Conservation (phyloP, 495 filamentous ascomycete species). For the Penicillium manginii region DNA sequence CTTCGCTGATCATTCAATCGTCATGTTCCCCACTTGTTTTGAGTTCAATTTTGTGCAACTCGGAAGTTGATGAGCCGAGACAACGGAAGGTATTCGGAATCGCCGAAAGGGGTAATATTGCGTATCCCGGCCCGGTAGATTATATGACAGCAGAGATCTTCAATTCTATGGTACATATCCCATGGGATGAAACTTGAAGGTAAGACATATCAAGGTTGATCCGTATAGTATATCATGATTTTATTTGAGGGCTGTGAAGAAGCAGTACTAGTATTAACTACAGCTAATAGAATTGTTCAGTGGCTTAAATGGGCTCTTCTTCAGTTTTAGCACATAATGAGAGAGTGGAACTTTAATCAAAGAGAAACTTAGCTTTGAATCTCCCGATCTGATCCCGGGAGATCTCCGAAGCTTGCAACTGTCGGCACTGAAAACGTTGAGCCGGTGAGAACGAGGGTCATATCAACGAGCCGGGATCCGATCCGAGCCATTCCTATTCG, state of each 20-base stretch:
- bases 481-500: not conserved
- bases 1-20: not conserved
- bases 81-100: slow-evolving; percentile 3
- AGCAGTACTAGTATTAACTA: too few relatives aligned
- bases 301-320: too few relatives aligned
- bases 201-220: too few relatives aligned
- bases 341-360: not conserved
- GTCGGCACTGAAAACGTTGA: not conserved
- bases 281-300: too few relatives aligned
- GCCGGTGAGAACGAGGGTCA: not conserved
- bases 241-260: too few relatives aligned
- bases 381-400: not conserved
- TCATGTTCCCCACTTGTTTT: not conserved
- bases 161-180: too few relatives aligned
- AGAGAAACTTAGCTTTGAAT: not conserved
- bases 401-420: not conserved
- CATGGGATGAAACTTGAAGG: too few relatives aligned
- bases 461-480: not conserved
- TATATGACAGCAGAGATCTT: not conserved
- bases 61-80: slow-evolving; percentile 4
- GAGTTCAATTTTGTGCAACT: not conserved
- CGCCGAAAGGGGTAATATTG: slow-evolving; percentile 4
- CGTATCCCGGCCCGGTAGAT: not conserved
- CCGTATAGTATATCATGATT: too few relatives aligned
- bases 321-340: not conserved